A percentile compares a stretch with the other conserved stretches of the same genome.
Conservation (phyloP, 345 rosid species). For the Tarenaya hassleriana region DNA sequence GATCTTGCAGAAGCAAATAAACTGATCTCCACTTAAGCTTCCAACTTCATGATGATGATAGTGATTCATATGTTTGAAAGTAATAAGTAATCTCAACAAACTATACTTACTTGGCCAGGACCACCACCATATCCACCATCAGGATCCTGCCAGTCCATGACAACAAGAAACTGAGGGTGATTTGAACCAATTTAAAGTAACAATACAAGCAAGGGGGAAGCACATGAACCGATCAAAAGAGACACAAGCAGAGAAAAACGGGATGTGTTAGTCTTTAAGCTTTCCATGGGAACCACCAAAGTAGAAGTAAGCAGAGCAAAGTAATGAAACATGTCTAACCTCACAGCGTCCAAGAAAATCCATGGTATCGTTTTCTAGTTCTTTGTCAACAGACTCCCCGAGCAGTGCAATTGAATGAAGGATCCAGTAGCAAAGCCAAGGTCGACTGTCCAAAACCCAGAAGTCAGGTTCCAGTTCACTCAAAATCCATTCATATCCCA, state of each 20-base stretch:
- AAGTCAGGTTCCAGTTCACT: neutral
- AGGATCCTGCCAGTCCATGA: slow-evolving; percentile 45
- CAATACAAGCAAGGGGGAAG: neutral
- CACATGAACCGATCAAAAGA: neutral
- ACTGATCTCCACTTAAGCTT: neutral
- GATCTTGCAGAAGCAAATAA: slow-evolving; percentile 8
- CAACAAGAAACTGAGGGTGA: slow-evolving; percentile 12
- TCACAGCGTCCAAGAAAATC: slow-evolving; percentile 78
- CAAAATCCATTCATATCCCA: slow-evolving; percentile 5
- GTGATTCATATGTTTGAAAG: slow-evolving; percentile 2
- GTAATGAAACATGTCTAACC: slow-evolving; percentile 35
- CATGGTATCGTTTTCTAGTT: slow-evolving; percentile 43
- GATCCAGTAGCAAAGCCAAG: slow-evolving; percentile 98
- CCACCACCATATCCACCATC: slow-evolving; percentile 96
- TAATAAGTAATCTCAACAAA: neutral
- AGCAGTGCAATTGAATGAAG: slow-evolving; percentile 81
- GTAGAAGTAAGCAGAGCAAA: neutral
- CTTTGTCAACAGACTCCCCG: slow-evolving; percentile 57
- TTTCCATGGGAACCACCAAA: neutral
- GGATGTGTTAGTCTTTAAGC: neutral
- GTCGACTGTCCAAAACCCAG: slow-evolving; percentile 48
- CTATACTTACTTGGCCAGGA: slow-evolving; percentile 88
- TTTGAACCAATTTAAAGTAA: neutral
- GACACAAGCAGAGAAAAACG: neutral
- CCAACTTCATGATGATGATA: neutral